Evolutionary conservation across 768 basidiomycete species (phyloP).

Genomic region (Saitozyma sp.): DNA sequence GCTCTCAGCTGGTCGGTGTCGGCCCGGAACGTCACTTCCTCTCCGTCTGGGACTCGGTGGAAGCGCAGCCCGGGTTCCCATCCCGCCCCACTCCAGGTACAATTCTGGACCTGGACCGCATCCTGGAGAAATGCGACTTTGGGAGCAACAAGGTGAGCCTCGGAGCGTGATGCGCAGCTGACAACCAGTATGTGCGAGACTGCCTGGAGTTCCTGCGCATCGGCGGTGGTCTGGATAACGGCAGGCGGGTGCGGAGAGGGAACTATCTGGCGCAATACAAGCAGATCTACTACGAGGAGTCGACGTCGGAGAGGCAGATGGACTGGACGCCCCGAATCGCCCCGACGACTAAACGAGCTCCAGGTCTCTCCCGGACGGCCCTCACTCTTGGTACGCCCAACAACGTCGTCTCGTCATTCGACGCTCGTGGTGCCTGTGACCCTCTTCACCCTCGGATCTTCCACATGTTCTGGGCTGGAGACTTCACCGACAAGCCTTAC

Average conservation of each 20-base stretch:
- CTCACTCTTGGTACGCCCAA: conserved; percentile 39
- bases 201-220: conserved; percentile 92
- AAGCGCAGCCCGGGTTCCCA: conserved; percentile 66
- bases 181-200: conserved; percentile 83
- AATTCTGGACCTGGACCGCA: conserved; percentile 81
- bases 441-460: conserved; percentile 81
- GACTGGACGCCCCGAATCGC: conserved; percentile 22
- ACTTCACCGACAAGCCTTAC: conserved; percentile 98
- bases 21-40: conserved; percentile 79
- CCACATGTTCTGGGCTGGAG: conserved; percentile 99
- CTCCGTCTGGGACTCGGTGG: conserved; percentile 53
- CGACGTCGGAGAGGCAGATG: conserved; percentile 50
- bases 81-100: conserved; percentile 82
- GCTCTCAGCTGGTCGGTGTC: conserved; percentile 64
- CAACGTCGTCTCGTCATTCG: conserved; percentile 33
- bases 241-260: conserved; percentile 69
- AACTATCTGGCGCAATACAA: conserved; percentile 75
- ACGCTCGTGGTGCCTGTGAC: conserved; percentile 65
- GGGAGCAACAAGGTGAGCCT: conserved; percentile 58
- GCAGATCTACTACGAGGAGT: conserved; percentile 77
- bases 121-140: conserved; percentile 94
- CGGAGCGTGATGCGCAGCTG: background rate
- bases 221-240: conserved; percentile 83
- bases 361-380: conserved; percentile 34
- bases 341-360: conserved; percentile 13